Conservation (phyloP, 1,139 yeast species). For the Pneumocystis carinii region DNA sequence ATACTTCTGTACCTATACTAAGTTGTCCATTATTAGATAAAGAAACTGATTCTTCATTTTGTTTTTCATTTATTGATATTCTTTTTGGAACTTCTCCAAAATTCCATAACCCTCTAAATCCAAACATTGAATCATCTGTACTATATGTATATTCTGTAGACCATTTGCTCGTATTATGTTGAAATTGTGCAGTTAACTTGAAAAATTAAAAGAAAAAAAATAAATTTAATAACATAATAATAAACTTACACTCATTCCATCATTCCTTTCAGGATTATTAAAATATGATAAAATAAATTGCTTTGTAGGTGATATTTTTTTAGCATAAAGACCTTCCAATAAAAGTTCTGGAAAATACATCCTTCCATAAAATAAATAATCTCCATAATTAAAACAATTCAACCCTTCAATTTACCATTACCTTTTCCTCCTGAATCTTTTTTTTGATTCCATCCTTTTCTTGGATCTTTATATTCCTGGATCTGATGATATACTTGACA, state of each 20-base stretch:
- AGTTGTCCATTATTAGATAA: conserved; percentile 25
- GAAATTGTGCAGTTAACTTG: conserved; percentile 51
- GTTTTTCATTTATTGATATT: neutral
- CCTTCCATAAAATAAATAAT: conserved; percentile 53
- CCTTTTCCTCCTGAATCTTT: neutral
- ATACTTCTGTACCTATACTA: conserved; percentile 71
- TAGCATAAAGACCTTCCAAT: conserved; percentile 74
- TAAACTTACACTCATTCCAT: conserved; percentile 29
- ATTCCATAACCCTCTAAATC: conserved; percentile 66
- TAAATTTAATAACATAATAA: conserved; percentile 12
- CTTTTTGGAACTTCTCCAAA: conserved; percentile 28
- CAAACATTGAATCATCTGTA: conserved; percentile 79
- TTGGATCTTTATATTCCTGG: conserved; percentile 13
- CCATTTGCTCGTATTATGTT: conserved; percentile 47
- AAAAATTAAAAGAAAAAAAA: conserved; percentile 11
- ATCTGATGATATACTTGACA: conserved; percentile 28
- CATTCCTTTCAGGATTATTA: conserved; percentile 48
- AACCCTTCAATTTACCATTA: conserved; percentile 31
- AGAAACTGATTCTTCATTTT: neutral
- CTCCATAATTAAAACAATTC: conserved; percentile 26
- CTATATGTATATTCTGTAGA: conserved; percentile 70
- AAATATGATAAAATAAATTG: conserved; percentile 64
- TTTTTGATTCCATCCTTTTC: neutral
- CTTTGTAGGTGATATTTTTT: conserved; percentile 43
- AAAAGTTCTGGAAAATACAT: conserved; percentile 80